A percentile compares a stretch with the other conserved stretches of the same genome.
These are phyloP conservation scores for Fusarium napiforme DNA, from an alignment of 2,329 filamentous ascomycete genomes.

Conservation along the genomic window DNA sequence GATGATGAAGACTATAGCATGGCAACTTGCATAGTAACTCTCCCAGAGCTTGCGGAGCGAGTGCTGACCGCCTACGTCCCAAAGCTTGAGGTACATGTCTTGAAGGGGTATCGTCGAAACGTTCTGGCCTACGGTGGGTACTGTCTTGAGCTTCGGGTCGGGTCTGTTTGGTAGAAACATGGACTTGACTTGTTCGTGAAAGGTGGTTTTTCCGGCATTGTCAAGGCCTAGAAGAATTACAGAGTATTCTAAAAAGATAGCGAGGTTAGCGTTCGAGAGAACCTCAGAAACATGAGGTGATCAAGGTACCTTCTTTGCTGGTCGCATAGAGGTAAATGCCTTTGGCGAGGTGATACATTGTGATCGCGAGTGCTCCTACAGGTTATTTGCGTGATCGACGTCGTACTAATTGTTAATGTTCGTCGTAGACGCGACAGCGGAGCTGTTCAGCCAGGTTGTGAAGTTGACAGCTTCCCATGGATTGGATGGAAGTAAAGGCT, in stretches of 20 bases:
- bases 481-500: background rate
- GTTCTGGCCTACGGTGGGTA: slow-evolving; percentile 97
- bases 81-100: slow-evolving; percentile 97
- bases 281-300: slow-evolving; percentile 25
- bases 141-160: slow-evolving; percentile 81
- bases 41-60: slow-evolving; percentile 92
- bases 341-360: slow-evolving; percentile 96
- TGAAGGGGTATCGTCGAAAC: slow-evolving; percentile 90
- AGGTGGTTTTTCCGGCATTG: slow-evolving; percentile 98
- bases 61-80: slow-evolving; percentile 96
- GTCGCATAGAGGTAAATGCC: slow-evolving; percentile 95
- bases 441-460: background rate
- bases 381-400: background rate
- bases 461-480: background rate
- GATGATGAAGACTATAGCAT: slow-evolving; percentile 98
- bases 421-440: slow-evolving; percentile 2
- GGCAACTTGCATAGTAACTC: slow-evolving; percentile 91
- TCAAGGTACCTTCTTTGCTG: slow-evolving; percentile 84
- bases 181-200: slow-evolving; percentile 95
- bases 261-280: slow-evolving; percentile 10
- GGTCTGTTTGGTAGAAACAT: slow-evolving; percentile 75
- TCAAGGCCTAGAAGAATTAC: slow-evolving; percentile 96
- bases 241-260: slow-evolving; percentile 79
- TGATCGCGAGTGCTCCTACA: slow-evolving; percentile 4
- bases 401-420: background rate